These are phyloP conservation scores for Poa pratensis DNA, from an alignment of 176 grass and related monocot species.

Conservation along the genomic window DNA sequence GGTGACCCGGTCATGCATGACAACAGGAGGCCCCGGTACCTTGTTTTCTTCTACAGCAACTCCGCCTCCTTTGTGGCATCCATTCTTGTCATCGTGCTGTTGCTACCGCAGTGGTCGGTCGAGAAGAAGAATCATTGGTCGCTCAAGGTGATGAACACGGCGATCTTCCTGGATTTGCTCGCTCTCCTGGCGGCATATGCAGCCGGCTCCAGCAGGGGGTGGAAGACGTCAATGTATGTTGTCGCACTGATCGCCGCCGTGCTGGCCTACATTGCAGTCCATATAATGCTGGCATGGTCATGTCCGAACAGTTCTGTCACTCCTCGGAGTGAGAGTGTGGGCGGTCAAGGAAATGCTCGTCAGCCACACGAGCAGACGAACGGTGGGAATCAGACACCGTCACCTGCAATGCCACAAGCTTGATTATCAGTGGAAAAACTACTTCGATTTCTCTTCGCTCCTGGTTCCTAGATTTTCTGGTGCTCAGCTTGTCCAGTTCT, in stretches of 20 bases:
- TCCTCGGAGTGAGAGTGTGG: background rate
- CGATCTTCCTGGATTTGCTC: slow-evolving; percentile 38
- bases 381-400: background rate
- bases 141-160: slow-evolving; percentile 13
- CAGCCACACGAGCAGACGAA: background rate
- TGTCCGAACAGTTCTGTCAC: background rate
- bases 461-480: background rate
- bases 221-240: slow-evolving; percentile 9
- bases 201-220: slow-evolving; percentile 27
- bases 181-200: slow-evolving; percentile 32
- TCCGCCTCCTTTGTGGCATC: slow-evolving; percentile 27
- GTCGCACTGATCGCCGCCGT: background rate
- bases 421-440: background rate
- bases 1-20: slow-evolving; percentile 13
- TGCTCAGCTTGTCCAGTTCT: background rate
- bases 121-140: background rate
- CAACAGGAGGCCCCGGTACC: background rate
- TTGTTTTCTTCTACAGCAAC: slow-evolving; percentile 37
- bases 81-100: background rate
- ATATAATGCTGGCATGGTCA: background rate
- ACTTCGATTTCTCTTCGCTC: background rate
- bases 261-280: background rate
- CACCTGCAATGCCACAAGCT: background rate
- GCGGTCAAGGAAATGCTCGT: background rate
- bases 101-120: background rate